Base-by-base conservation (phyloP, 306 rosid genomes). In the Trifolium pratense region DNA sequence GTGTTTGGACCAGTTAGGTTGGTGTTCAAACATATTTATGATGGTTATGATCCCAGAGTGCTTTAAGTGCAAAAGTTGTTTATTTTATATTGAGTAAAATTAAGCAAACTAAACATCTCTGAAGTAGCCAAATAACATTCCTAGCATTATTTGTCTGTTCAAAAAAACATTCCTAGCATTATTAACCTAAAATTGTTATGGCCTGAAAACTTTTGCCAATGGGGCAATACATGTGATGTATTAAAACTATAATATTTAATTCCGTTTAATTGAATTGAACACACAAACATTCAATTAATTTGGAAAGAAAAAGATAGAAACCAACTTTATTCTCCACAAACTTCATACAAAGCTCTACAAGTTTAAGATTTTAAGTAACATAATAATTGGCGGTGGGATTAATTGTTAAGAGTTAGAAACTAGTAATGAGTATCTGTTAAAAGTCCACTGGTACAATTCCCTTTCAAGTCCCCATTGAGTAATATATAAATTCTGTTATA, bases 301-400 rank as follows among this genome's bases (percentile, higher is more conserved):
- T 53, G 31, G 13, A 53, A 43, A 43, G 68, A 23, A 55, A 39
- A 21, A 32, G 66, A 39, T n/a, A 39, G 66, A 40, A 58, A 46
- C n/a, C 46, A 26, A 40, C 76, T 56, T 52, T 56, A 23, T 16
- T 45, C n/a, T 58, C 13, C 56, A 12, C 3, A 42, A 40, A 42
- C 2, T 36, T 39, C 32, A 21, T 57, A 40, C 67, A 57, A n/a
- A 39, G 16, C 57, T 34, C 12, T 23, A 23, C 8, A 43, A 72
- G 42, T 42, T 42, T 17, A 32, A 40, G 67, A 25, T 71, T 29
- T 32, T 9, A 25, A 23, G 66, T 26, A 9, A 72, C 20, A 26
- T 26, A 43, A 21, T 18, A 58, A 29, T 65, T 42, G 45, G 4
- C 26, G 68, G 17, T 26, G 45, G 14, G 43, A 25, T 42, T 58